A percentile compares a stretch with the other conserved stretches of the same genome.
Conservation (phyloP, 768 basidiomycete species). For the Calocybe cyanea region DNA sequence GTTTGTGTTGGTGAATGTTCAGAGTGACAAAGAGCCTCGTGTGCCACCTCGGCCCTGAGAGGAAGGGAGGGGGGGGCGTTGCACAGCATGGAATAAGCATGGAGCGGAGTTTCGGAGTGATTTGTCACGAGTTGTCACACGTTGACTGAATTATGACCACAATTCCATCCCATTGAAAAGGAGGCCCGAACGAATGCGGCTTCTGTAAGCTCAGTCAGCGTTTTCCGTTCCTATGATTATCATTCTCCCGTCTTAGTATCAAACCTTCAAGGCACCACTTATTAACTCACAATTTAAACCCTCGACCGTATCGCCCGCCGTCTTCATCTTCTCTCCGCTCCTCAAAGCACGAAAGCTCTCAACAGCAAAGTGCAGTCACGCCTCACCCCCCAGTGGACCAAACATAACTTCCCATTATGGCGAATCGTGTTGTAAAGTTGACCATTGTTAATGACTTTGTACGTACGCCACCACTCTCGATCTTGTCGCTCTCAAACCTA, state of each 20-base stretch:
- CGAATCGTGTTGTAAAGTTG: conserved; percentile 41
- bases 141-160: conserved; percentile 13
- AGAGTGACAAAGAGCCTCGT: not conserved
- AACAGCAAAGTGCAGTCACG: not conserved
- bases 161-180: conserved; percentile 10
- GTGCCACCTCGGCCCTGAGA: not conserved
- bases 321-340: conserved; percentile 1
- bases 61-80: not conserved
- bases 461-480: conserved; percentile 7
- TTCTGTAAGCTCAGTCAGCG: conserved; percentile 24
- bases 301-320: conserved; percentile 10
- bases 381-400: conserved; percentile 3
- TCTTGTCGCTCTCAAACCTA: conserved; percentile 4
- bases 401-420: conserved; percentile 25
- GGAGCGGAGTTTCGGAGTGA: conserved; percentile 6
- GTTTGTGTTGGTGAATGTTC: not conserved
- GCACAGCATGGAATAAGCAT: not conserved
- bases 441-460: conserved; percentile 50
- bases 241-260: conserved; percentile 18
- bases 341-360: conserved; percentile 4
- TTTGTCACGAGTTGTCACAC: conserved; percentile 14
- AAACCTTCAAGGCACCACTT: conserved; percentile 11
- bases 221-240: conserved; percentile 23
- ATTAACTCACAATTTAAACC: not conserved
- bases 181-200: conserved; percentile 11